Conservation (phyloP, 2,329 filamentous ascomycete species). For the Talaromyces islandicus region DNA sequence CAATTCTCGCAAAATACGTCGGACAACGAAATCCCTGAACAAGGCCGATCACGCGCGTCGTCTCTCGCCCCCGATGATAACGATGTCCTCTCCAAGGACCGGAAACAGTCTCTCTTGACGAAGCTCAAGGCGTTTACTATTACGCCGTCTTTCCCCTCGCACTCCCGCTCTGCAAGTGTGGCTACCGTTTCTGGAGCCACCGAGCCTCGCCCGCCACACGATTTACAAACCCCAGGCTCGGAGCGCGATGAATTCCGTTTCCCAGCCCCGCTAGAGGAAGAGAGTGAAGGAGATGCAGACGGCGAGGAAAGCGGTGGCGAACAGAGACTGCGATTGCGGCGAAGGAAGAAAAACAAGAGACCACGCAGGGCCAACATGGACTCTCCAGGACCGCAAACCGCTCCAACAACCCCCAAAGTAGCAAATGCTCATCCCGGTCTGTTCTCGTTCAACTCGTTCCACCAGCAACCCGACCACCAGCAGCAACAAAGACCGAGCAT, state of each 20-base stretch:
- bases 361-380: constrained; percentile 37
- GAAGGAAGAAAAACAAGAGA: constrained; percentile 60
- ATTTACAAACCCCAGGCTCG: constrained; percentile 41
- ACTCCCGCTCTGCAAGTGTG: constrained; percentile 46
- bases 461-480: constrained; percentile 28
- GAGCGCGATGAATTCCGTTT: constrained; percentile 47
- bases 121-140: constrained; percentile 70
- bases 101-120: constrained; percentile 64
- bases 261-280: constrained; percentile 53
- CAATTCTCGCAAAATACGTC: constrained; percentile 63
- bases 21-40: constrained; percentile 43
- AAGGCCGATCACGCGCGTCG: constrained; percentile 53
- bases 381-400: constrained; percentile 51
- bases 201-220: constrained; percentile 27
- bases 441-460: constrained; percentile 41
- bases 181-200: constrained; percentile 36
- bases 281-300: constrained; percentile 69
- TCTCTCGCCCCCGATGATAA: constrained; percentile 58
- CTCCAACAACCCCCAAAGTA: constrained; percentile 61
- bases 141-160: constrained; percentile 43
- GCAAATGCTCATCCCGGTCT: constrained; percentile 30
- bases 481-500: constrained; percentile 41
- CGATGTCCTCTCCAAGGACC: constrained; percentile 55
- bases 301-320: constrained; percentile 85
- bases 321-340: constrained; percentile 53